Base-by-base conservation (phyloP, 371 early-diverging fungal species). In the Apophysomyces sp. region DNA sequence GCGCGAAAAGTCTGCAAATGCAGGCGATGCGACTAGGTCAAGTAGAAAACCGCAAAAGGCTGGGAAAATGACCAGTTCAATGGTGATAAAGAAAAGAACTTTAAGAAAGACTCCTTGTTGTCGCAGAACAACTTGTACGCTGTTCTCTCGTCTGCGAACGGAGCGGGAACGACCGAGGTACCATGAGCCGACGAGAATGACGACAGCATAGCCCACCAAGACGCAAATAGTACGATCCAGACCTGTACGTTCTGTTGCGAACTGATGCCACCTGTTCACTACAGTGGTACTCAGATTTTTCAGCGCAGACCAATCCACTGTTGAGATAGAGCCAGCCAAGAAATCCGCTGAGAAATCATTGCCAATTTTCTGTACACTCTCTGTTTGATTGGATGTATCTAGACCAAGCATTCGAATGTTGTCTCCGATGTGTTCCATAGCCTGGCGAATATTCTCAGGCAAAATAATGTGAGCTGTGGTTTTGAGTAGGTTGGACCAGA, bases 31-130 rank as follows among this genome's bases (percentile, higher is more conserved):
- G 32, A 87, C 87, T 9, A 91, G n/a, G 56, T 90, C 93, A 44
- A 96, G 67, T 31, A 93, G 71, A 24, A 86, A 61, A 5, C 97
- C 97, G 64, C 92, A 94, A 40, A 89, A 73, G 8, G 87, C 73
- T 0, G 97, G 97, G 72, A 96, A 94, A 31, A 85, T 49, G 6
- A 87, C 76, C 27, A 96, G 83, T 72, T 96, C 97, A 28, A 92
- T 76, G 4, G 78, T 69, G 16, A 94, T 81, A 68, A 95, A 94
- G 61, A 92, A 83, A 3, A 80, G 78, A 6, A 92, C 83, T 57
- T 83, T 83, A 11, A 80, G 60, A 36, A 83, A 80, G 24, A 82
- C 77, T 12, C 75, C 74, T 52, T 75, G 80, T 54, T 84, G 81
- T 16, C 71, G 69, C 27, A 84, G 63, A 2, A 66, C 18, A 4